phyloP scores from a whole-genome alignment of 2,329 filamentous ascomycete genomes.

The Colletotrichum truncatum region DNA sequence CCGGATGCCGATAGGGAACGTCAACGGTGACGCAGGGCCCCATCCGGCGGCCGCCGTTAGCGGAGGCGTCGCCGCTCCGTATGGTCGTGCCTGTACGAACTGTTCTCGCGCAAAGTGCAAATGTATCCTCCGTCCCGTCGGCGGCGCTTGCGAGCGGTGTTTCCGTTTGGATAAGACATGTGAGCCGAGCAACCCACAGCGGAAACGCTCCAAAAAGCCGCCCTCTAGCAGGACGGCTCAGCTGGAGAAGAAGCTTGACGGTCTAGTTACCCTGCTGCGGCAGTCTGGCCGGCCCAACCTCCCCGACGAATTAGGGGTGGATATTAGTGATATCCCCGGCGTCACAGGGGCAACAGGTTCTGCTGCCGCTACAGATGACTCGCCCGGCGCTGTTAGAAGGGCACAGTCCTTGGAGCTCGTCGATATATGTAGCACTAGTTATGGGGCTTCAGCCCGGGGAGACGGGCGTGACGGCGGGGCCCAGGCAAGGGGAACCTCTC shows the following conservation, averaged over 20 bases:
- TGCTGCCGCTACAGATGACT: not conserved
- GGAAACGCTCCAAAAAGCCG: constrained; percentile 36
- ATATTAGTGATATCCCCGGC: not conserved
- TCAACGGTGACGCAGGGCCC: constrained; percentile 14
- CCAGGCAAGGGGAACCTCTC: not conserved
- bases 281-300: constrained; percentile 17
- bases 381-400: not conserved
- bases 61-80: constrained; percentile 40
- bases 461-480: not conserved
- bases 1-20: constrained; percentile 22
- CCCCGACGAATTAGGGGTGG: not conserved
- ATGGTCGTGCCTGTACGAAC: constrained; percentile 51
- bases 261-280: constrained; percentile 38
- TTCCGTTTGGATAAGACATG: constrained; percentile 51
- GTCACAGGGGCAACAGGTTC: not conserved
- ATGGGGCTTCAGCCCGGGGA: not conserved
- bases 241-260: constrained; percentile 40
- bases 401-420: not conserved
- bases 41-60: not conserved
- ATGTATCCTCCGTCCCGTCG: constrained; percentile 46
- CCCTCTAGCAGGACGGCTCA: constrained; percentile 31
- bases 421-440: not conserved
- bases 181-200: constrained; percentile 45
- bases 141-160: constrained; percentile 48
- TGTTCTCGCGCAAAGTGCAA: constrained; percentile 56